These are phyloP conservation scores for Colletotrichum lini DNA, from an alignment of 2,329 filamentous ascomycete species.

Conservation along the genomic window DNA sequence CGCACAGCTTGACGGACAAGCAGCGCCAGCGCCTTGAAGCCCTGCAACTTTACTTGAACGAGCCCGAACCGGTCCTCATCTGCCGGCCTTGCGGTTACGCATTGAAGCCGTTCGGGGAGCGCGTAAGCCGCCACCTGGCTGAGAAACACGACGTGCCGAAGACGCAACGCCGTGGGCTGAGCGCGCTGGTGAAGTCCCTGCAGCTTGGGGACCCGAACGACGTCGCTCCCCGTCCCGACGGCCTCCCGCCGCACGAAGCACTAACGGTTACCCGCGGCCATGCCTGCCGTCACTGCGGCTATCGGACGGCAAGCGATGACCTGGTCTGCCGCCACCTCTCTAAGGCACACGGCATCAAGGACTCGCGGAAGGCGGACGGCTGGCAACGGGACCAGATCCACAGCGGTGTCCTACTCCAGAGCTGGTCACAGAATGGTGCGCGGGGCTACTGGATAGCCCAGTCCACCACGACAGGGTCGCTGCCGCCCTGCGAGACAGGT, in stretches of 20 bases:
- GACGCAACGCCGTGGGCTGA: not conserved
- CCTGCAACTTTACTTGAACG: too few relatives aligned
- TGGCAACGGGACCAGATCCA: slow-evolving; percentile 2
- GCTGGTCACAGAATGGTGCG: too few relatives aligned
- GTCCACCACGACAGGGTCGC: too few relatives aligned
- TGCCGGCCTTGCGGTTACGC: too few relatives aligned
- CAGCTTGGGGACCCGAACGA: not conserved
- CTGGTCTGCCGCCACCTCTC: not conserved
- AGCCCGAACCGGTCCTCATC: too few relatives aligned
- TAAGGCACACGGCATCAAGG: not conserved
- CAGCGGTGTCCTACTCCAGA: not conserved
- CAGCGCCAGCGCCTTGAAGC: too few relatives aligned
- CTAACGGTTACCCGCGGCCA: too few relatives aligned
- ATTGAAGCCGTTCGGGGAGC: too few relatives aligned
- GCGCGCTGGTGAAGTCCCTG: not conserved
- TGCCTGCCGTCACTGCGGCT: not conserved
- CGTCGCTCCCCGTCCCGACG: not conserved
- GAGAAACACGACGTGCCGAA: slow-evolving; percentile 9
- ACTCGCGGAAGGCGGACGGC: not conserved
- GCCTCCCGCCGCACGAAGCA: not conserved
- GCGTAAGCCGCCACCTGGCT: slow-evolving; percentile 10
- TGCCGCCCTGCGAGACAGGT: too few relatives aligned
- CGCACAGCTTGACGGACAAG: too few relatives aligned
- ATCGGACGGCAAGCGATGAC: not conserved
- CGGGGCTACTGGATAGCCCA: too few relatives aligned